phyloP scores from a whole-genome alignment of 225 moss, liverwort and hornwort species.

The Takakia lepidozioides region DNA sequence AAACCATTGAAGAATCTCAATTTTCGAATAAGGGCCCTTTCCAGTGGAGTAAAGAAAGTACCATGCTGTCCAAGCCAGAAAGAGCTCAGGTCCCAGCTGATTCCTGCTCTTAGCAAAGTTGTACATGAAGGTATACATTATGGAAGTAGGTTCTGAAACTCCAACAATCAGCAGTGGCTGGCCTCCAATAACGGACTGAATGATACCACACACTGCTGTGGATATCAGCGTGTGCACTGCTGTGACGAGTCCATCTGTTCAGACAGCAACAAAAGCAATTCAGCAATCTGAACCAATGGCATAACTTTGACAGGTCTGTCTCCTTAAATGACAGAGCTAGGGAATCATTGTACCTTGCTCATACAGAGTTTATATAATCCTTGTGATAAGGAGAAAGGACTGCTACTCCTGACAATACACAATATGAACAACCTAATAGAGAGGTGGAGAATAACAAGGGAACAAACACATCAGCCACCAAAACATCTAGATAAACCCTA shows the following conservation, averaged over 20 bases:
- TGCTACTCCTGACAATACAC: too few species aligned
- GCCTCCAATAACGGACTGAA: conserved; percentile 65
- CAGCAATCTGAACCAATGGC: too few species aligned
- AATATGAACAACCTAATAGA: too few species aligned
- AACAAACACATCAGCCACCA: too few species aligned
- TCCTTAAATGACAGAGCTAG: too few species aligned
- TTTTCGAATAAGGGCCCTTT: neutral
- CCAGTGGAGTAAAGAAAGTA: conserved; percentile 14
- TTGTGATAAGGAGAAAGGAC: too few species aligned
- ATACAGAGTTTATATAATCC: too few species aligned
- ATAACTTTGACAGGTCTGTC: too few species aligned
- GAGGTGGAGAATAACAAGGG: neutral
- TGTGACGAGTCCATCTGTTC: conserved; percentile 60
- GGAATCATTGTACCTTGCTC: too few species aligned
- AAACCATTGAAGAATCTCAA: too few species aligned
- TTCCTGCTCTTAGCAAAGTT: conserved; percentile 38
- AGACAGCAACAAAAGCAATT: too few species aligned
- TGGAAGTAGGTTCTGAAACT: conserved; percentile 73
- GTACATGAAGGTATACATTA: conserved; percentile 76
- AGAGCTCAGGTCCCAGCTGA: conserved; percentile 38
- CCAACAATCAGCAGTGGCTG: conserved; percentile 79
- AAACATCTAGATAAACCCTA: too few species aligned
- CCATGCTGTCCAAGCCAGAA: conserved; percentile 87
- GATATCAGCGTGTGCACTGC: conserved; percentile 63
- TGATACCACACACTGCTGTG: conserved; percentile 67